Evolutionary conservation across 2,329 filamentous ascomycete genomes (phyloP), one percentile per base, ranked within the genome.

Genomic region (Fusarium decemcellulare): DNA sequence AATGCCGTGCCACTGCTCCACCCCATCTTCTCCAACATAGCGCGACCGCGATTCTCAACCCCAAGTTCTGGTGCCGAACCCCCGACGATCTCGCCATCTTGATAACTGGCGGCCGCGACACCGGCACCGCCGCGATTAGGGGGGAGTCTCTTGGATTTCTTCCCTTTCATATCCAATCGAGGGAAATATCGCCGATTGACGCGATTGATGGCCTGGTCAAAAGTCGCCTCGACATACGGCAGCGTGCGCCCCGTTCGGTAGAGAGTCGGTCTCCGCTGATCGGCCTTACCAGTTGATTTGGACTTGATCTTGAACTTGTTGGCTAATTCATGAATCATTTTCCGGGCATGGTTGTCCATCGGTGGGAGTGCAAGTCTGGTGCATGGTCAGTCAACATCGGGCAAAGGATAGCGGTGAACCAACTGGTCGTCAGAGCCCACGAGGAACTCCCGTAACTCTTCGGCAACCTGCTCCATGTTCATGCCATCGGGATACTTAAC

Each of bases 1-100:
- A 99, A 86, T 2, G 92, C 93, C 76, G 91, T 97, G 6, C 96
- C 96, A 55, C 87, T 91, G 65, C 88, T 92, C 95, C 96, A 99
- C 5, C 96, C 96, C 96, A 98, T 98, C 81, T 96, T 98, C 82
- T 97, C 94, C 68, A 99, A 82, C 90, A 99, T 93, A 4, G 90
- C 89, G 53, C 94, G 88, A 11, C 96, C 96, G 71, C 90, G 93
- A 77, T 97, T 98, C 56, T 92, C 92, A 6, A 85, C 84, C 1
- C 93, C 93, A 34, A 99, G 86, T 78, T 97, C 95, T 11, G 94
- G 93, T 2, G 95, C 95, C 50, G 90, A 89, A 2, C 88, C 93
- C 50, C 95, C 96, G 3, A 98, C 94, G 30, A 97, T 84, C 70
- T 98, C 95, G 16, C 96, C 96, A 74, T 98, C 93, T 65, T 87